Percentiles rank a stretch among this genome's conserved stretches.
Conservation (phyloP, 169 alveolate species). For the Plasmodium blacklocki region DNA sequence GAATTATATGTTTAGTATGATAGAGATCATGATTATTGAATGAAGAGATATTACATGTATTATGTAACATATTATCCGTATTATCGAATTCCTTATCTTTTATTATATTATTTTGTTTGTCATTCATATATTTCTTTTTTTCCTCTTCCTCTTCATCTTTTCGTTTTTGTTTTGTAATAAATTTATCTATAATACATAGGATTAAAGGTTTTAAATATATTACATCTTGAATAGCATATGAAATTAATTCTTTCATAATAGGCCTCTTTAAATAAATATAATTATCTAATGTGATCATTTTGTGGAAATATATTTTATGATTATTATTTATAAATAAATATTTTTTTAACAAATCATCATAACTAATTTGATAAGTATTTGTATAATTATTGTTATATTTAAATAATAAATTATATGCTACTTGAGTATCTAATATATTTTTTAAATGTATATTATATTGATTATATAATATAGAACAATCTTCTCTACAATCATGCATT, state of each 20-base stretch:
- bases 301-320: conserved; percentile 69
- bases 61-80: background rate
- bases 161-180: background rate
- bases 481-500: conserved; percentile 66
- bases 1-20: conserved; percentile 9
- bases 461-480: conserved; percentile 46
- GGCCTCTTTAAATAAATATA: conserved; percentile 59
- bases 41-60: background rate
- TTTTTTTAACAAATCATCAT: conserved; percentile 45
- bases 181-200: conserved; percentile 14
- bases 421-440: conserved; percentile 56
- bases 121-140: background rate
- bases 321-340: conserved; percentile 51
- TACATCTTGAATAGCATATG: conserved; percentile 59
- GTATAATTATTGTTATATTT: conserved; percentile 23
- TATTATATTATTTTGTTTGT: background rate
- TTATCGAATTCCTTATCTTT: background rate
- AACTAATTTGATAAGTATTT: conserved; percentile 54
- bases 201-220: conserved; percentile 50
- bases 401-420: conserved; percentile 44
- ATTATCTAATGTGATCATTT: conserved; percentile 34
- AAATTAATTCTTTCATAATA: conserved; percentile 36
- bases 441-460: conserved; percentile 40
- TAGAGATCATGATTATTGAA: background rate
- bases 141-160: background rate